A percentile compares a stretch with the other conserved stretches of the same genome.
phyloP scores from a whole-genome alignment of 768 basidiomycete species.

The Pisolithus orientalis region DNA sequence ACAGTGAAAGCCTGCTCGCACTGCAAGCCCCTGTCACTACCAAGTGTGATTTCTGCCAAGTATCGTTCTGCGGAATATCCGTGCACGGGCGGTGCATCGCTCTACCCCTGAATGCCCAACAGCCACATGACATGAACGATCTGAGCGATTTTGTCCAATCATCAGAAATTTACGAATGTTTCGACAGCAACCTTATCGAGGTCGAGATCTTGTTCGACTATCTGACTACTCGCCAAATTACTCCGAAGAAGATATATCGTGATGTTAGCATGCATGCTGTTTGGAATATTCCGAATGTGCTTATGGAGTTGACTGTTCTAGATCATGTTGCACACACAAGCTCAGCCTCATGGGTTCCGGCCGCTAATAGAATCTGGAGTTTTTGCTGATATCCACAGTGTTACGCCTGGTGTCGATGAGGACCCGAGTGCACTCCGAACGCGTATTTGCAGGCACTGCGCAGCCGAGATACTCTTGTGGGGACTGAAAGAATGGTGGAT shows the following conservation, averaged over 20 bases:
- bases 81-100: constrained; percentile 71
- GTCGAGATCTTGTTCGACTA: constrained; percentile 85
- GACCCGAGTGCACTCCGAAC: constrained; percentile 53
- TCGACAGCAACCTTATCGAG: constrained; percentile 71
- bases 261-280: constrained; percentile 42
- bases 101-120: constrained; percentile 46
- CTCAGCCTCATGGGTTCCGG: constrained; percentile 56
- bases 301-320: constrained; percentile 21
- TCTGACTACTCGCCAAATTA: constrained; percentile 52
- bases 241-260: constrained; percentile 68
- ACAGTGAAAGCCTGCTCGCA: constrained; percentile 70
- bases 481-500: constrained; percentile 82
- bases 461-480: constrained; percentile 68
- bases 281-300: neutral
- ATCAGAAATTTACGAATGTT: constrained; percentile 71
- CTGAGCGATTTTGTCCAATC: constrained; percentile 75
- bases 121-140: constrained; percentile 63
- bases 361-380: constrained; percentile 65
- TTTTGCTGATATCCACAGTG: constrained; percentile 62
- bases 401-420: constrained; percentile 49
- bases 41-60: constrained; percentile 77
- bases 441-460: constrained; percentile 65
- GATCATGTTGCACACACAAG: constrained; percentile 57
- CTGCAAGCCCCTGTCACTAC: constrained; percentile 69
- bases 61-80: constrained; percentile 77